Base-by-base conservation (phyloP, 73 alveolate genomes). In the Strombidium stylifer region DNA sequence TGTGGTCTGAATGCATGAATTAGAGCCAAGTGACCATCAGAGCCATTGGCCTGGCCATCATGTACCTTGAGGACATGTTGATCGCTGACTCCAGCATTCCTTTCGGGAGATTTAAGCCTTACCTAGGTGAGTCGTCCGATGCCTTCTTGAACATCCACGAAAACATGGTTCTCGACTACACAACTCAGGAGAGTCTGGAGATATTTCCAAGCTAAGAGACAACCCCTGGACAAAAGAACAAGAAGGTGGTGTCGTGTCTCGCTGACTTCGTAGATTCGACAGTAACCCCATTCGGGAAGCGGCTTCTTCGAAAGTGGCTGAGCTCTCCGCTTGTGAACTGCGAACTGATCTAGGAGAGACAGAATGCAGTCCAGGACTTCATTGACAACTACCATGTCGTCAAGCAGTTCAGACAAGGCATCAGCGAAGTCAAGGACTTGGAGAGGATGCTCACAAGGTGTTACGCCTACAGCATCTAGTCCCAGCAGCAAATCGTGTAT, bases 121-220 rank as follows among this genome's bases (percentile, higher is more conserved):
- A 60, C 24, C 19, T 23, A 21, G 75, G 75, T 3, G 10, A 20
- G 14, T 18, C 48, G 4, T 5, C 28, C 1, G 26, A 15, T 60
- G 59, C 75, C 24, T 60, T 39, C 44, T 18, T 60, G 1, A 60
- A 60, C 44, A 19, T 25, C 12, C 41, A 60, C 36, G 44, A 39
- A 4, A 34, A 24, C n/a, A 68, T 78, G 79, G 56, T 54, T 7
- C 49, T 90, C 14, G 89, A 86, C 59, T 82, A 89, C 15, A 84
- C 82, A 51, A 91, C 98, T 0, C 30, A 87, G 6, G 87, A 77
- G 31, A 86, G 85, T 49, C 51, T 90, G 31, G 96, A 90, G 28
- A 77, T 90, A 5, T 76, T 90, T 47, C 42, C 4, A 32, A 32
- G n/a, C 42, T 32, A 4, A 32, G n/a, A n/a, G n/a, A n/a, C n/a